Conservation (phyloP, 164 flowering plant genomes). For the Tetrastigma voinierianum region DNA sequence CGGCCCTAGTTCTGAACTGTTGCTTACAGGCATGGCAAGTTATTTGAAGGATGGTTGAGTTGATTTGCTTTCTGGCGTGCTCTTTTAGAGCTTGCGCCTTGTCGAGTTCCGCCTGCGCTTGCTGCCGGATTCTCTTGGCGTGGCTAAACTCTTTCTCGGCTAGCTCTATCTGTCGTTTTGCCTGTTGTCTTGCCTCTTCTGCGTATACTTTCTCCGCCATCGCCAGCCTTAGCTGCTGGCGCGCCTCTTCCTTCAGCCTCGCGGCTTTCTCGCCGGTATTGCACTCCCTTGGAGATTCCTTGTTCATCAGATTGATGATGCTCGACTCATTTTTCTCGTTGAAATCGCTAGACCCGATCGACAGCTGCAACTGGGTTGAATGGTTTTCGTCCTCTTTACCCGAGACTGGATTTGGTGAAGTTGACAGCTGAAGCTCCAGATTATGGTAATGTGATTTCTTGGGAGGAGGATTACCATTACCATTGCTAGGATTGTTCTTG, state of each 20-base stretch:
- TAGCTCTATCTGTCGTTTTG: conserved; percentile 68
- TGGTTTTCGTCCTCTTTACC: conserved; percentile 37
- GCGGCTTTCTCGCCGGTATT: conserved; percentile 18
- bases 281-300: conserved; percentile 16
- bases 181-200: conserved; percentile 70
- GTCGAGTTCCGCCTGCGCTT: conserved; percentile 76
- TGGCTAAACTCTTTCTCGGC: conserved; percentile 81
- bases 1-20: conserved; percentile 39
- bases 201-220: conserved; percentile 69
- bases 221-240: conserved; percentile 61
- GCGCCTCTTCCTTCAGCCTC: conserved; percentile 42
- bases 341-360: conserved; percentile 59
- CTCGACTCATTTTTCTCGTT: conserved; percentile 19
- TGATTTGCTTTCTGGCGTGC: conserved; percentile 62
- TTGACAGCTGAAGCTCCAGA: conserved; percentile 75
- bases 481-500: too few species aligned
- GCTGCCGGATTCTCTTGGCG: conserved; percentile 79
- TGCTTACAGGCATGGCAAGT: conserved; percentile 82
- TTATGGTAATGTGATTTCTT: conserved; percentile 28
- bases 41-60: conserved; percentile 61
- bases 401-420: conserved; percentile 25
- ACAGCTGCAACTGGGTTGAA: conserved; percentile 65
- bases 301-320: conserved; percentile 5
- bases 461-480: too few species aligned
- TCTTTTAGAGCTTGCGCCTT: conserved; percentile 67